Evolutionary conservation across 352 stramenopile genomes (phyloP).

Genomic region (Phytophthora podocarpi): DNA sequence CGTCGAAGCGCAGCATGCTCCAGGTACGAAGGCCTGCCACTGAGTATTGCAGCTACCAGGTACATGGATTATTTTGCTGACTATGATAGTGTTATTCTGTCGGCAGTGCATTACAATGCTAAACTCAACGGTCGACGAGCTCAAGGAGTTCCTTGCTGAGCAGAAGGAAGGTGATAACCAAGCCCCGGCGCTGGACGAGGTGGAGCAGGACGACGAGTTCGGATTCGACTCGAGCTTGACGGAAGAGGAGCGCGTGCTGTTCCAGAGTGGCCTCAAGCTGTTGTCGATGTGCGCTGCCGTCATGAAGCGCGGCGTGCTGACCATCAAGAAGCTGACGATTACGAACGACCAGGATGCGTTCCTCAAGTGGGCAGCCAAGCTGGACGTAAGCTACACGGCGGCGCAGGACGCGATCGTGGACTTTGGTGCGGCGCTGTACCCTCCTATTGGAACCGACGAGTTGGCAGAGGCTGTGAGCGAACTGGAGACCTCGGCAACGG

Average conservation of each 20-base stretch:
- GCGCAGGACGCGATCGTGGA: slow-evolving; percentile 79
- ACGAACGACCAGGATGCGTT: slow-evolving; percentile 62
- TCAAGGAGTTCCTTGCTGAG: slow-evolving; percentile 75
- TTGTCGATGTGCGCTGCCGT: slow-evolving; percentile 76
- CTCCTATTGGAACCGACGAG: slow-evolving; percentile 71
- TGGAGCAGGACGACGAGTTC: slow-evolving; percentile 78
- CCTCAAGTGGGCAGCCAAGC: slow-evolving; percentile 67
- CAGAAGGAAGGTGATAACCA: slow-evolving; percentile 36
- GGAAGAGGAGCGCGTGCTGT: slow-evolving; percentile 66
- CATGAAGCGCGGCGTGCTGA: slow-evolving; percentile 84
- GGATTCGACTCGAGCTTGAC: slow-evolving; percentile 80
- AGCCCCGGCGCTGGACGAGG: slow-evolving; percentile 38
- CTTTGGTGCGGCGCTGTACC: slow-evolving; percentile 82
- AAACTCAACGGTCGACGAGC: slow-evolving; percentile 82
- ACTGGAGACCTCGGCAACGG: slow-evolving; percentile 38
- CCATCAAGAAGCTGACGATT: slow-evolving; percentile 74
- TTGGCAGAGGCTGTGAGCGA: slow-evolving; percentile 42
- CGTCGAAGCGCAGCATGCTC: slow-evolving; percentile 86
- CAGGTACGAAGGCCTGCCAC: slow-evolving; percentile 44
- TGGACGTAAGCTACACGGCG: slow-evolving; percentile 67
- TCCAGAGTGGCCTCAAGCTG: slow-evolving; percentile 69
- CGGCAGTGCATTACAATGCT: slow-evolving; percentile 79
- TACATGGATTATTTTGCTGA: neutral
- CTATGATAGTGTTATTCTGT: neutral
- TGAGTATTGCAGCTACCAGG: too few species aligned